Evolutionary conservation across 495 filamentous ascomycete species (phyloP).

Genomic region (Xylaria venustula): DNA sequence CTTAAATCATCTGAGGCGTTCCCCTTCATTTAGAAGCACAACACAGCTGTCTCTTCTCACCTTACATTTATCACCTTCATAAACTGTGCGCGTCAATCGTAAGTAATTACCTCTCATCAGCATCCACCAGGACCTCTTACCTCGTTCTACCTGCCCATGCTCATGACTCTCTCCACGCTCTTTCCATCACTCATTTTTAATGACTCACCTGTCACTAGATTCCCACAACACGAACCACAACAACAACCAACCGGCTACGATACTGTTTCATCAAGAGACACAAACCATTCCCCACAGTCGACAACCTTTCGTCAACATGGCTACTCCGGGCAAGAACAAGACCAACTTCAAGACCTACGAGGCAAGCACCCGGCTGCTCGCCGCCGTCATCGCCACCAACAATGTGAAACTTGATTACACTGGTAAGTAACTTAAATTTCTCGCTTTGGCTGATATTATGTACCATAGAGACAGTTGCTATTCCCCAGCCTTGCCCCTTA

Average conservation of each 20-base stretch:
- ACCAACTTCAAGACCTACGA: constrained; percentile 52
- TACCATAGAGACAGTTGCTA: not conserved
- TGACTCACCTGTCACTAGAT: not conserved
- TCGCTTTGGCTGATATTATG: not conserved
- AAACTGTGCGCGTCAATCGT: no score
- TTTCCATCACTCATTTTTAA: not conserved
- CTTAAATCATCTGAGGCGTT: no score
- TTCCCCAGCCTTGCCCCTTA: not conserved
- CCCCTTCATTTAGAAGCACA: no score
- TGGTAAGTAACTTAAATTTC: constrained; percentile 37
- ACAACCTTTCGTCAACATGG: not conserved
- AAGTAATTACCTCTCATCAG: no score
- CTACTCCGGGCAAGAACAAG: constrained; percentile 12
- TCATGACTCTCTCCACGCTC: not conserved
- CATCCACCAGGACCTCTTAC: not conserved
- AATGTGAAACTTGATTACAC: constrained; percentile 46
- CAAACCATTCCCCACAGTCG: not conserved
- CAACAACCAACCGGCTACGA: not conserved
- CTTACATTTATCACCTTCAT: no score
- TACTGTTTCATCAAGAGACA: not conserved
- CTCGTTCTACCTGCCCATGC: not conserved
- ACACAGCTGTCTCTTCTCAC: no score
- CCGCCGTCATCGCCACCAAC: constrained; percentile 49
- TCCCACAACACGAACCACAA: not conserved
- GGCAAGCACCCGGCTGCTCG: constrained; percentile 45